These are phyloP conservation scores for Pterocarpus santalinus DNA, from an alignment of 306 rosid genomes.

Conservation along the genomic window DNA sequence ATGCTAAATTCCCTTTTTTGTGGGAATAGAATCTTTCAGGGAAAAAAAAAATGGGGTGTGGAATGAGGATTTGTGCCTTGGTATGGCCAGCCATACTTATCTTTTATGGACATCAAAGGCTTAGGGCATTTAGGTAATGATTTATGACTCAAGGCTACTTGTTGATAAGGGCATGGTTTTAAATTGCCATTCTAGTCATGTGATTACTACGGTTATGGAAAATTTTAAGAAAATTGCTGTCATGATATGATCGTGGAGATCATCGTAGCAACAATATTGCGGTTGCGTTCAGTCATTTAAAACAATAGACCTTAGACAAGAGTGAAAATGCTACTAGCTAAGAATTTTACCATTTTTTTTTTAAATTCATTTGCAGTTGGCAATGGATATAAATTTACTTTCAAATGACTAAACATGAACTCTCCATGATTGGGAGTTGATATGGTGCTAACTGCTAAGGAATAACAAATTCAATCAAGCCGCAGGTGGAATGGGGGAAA, in stretches of 20 bases:
- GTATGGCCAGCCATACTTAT: not conserved
- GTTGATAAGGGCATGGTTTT: not conserved
- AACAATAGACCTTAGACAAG: not conserved
- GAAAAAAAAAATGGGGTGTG: slow-evolving; percentile 1
- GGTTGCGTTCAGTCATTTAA: no score
- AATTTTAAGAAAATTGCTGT: no score
- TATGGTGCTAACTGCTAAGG: not conserved
- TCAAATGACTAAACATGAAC: slow-evolving; percentile 1
- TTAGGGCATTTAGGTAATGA: not conserved
- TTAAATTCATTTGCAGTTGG: not conserved
- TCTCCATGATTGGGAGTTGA: slow-evolving; percentile 16
- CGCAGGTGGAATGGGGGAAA: not conserved
- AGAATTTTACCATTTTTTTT: not conserved
- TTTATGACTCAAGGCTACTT: not conserved
- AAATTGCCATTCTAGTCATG: no score
- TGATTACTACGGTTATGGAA: no score
- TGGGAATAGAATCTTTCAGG: slow-evolving; percentile 47
- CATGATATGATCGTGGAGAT: no score
- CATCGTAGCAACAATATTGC: no score
- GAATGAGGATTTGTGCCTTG: slow-evolving; percentile 30
- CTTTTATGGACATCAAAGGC: not conserved
- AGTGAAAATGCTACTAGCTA: not conserved
- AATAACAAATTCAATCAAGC: slow-evolving; percentile 12
- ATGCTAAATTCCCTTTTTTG: slow-evolving; percentile 32
- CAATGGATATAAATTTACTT: not conserved